Evolutionary conservation across 495 filamentous ascomycete genomes (phyloP).

Genomic region (Amphirosellinia nigrospora): DNA sequence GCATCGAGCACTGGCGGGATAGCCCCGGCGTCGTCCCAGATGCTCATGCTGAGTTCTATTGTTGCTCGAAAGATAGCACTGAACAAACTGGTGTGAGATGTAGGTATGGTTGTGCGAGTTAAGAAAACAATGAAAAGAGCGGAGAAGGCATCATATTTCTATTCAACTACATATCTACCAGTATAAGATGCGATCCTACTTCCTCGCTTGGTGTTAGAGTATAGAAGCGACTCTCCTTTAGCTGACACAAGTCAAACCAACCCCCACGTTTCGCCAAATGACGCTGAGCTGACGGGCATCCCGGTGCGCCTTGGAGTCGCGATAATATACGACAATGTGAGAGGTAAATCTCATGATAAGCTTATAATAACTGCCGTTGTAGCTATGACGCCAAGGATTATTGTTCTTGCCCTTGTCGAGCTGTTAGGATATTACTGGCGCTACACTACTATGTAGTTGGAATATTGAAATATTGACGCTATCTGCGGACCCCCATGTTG

Average conservation of each 20-base stretch:
- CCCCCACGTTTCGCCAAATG: background rate
- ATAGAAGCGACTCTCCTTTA: background rate
- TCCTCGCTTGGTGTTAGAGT: background rate
- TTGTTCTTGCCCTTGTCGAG: conserved; percentile 13
- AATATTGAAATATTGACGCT: conserved; percentile 6
- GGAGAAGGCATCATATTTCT: background rate
- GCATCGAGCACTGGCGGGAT: conserved; percentile 22
- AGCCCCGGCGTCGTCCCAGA: conserved; percentile 31
- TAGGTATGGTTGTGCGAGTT: background rate
- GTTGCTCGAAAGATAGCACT: background rate
- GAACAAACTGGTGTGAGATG: background rate
- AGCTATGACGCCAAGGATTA: background rate
- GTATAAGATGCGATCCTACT: background rate
- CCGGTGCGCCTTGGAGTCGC: background rate
- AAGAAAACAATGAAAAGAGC: background rate
- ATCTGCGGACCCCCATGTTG: conserved; percentile 1
- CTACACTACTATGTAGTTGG: too few relatives aligned
- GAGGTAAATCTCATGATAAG: background rate
- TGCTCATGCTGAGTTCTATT: conserved; percentile 17
- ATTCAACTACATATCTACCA: background rate
- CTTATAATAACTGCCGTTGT: background rate
- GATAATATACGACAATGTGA: background rate
- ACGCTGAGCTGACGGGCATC: background rate
- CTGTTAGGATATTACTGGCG: background rate
- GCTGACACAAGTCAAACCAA: background rate